Evolutionary conservation across 345 rosid species (phyloP), one percentile per base, ranked within the genome.

Genomic region (Brassica nigra): DNA sequence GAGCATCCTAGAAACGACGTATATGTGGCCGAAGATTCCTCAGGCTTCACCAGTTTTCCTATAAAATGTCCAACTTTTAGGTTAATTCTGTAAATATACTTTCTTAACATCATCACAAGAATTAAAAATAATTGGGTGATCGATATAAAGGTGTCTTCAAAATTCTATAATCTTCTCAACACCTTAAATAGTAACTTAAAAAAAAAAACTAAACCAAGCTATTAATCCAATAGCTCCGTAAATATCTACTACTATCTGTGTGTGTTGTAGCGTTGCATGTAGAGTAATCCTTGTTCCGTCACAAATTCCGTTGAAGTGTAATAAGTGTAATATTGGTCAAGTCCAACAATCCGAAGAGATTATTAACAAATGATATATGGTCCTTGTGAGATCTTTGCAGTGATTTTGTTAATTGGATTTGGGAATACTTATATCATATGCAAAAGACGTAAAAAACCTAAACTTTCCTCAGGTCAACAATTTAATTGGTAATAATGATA

Each of bases 21-120:
- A 81, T 80, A 89, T 6, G 70, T 47, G 3, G 78, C 81, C 2
- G 88, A 86, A 2, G 80, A 74, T 76, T 76, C 70, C 4, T 79
- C 83, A 7, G 89, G 91, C 73, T 80, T 74, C 78, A 68, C 79
- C 74, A 84, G 11, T 61, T 74, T 86, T 63, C 88, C 91, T 88
- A 85, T 76, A 8, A 47, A 16, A 63, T 31, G 65, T 61, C 67
- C 39, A n/a, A 31, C 67, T 62, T 62, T 72, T 73, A 52, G 16
- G 73, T 71, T 58, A 78, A 63, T 62, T 36, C 39, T 62, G 67
- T 63, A 63, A 20, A 42, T 31, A 62, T 3, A 61, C 36, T 61
- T 76, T 34, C 6, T 27, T 62, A 52, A 52, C 2, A 63, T 29
- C 31, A 77, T 34, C 9, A 63, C 10, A 47, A 62, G 36, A 47